Base-by-base conservation (phyloP, 2,329 filamentous ascomycete species). In the Xylariomycetidae sp. region DNA sequence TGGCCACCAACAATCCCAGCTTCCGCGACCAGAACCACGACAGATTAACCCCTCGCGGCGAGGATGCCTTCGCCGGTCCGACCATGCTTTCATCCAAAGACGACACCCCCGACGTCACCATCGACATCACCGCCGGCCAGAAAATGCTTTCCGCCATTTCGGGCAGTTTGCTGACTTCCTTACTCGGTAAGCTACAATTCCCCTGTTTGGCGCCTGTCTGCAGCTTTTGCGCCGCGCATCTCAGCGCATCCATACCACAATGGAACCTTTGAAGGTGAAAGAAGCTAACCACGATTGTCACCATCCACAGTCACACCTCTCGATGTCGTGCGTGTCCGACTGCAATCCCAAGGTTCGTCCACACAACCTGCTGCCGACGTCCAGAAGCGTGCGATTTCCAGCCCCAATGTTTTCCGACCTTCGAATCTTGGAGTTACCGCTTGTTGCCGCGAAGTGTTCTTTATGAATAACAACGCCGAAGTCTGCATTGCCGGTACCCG, bases 371-470 rank as follows among this genome's bases (percentile, higher is more conserved):
- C 66, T 44, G 63, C 71, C 53, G 65, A 74, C 50, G 68, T 76
- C 47, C 64, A 73, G 54, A 67, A 70, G 60, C 59, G 81, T 57
- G 58, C 74, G 49, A 46, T 78, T 53, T 61, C 73, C 48, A 63
- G 72, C 54, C 57, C 80, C 47, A 79, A 77, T 42, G 76, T 82
- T 44, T 74, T 92, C 30, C 86, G 87, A 35, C 79, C 75, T 3
- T 59, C 84, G 19, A 86, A 90, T 52, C 75, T 96, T 31, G 92
- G 92, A 40, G 86, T 96, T 34, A 95, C 89, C 12, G 80, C 89
- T 24, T 98, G 92, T 63, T 98, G 92, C 57, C 81, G 92, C 40
- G 90, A 98, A 59, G 90, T 98, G 22, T 98, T 96, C 60, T 98
- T 94, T 71, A 79, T 90, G 43, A 89, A 87, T 46, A 89, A 93